Evolutionary conservation across 1,284 basidiomycete species (phyloP).

Genomic region (Athelia sp.): DNA sequence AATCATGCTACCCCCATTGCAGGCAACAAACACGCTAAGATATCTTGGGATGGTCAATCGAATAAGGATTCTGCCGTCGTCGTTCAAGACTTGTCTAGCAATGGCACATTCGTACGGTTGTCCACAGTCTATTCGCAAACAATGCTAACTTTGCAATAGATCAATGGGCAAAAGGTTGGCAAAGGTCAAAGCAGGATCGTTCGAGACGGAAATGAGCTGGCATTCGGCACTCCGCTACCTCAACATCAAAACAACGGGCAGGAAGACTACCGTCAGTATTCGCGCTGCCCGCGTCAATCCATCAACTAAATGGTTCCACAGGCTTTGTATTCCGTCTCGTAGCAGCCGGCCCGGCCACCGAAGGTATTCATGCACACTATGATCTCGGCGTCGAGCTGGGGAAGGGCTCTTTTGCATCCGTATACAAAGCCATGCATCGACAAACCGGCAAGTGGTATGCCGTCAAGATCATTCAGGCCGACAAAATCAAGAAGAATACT

Average conservation of each 20-base stretch:
- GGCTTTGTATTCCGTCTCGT: constrained; percentile 45
- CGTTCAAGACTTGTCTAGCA: constrained; percentile 73
- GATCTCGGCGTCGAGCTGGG: constrained; percentile 67
- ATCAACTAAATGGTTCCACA: constrained; percentile 12
- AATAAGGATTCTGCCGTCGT: constrained; percentile 48
- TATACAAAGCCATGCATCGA: constrained; percentile 64
- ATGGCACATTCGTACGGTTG: constrained; percentile 78
- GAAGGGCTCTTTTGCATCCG: constrained; percentile 77
- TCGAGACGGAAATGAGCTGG: constrained; percentile 77
- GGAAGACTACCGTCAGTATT: constrained; percentile 54
- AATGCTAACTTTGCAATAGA: constrained; percentile 33
- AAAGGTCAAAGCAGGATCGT: constrained; percentile 54
- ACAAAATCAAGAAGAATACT: constrained; percentile 34
- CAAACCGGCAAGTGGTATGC: constrained; percentile 60
- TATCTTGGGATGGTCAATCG: constrained; percentile 65
- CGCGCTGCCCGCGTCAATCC: constrained; percentile 13
- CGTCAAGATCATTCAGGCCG: constrained; percentile 69
- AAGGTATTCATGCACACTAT: constrained; percentile 58
- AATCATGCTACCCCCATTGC: constrained; percentile 4
- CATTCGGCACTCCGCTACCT: constrained; percentile 59
- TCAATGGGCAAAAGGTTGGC: constrained; percentile 66
- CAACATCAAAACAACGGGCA: constrained; percentile 39
- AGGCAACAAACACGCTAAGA: constrained; percentile 66
- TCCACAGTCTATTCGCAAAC: constrained; percentile 1
- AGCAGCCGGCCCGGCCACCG: constrained; percentile 39